phyloP scores from a whole-genome alignment of 495 filamentous ascomycete genomes.

The Tuber brumale region DNA sequence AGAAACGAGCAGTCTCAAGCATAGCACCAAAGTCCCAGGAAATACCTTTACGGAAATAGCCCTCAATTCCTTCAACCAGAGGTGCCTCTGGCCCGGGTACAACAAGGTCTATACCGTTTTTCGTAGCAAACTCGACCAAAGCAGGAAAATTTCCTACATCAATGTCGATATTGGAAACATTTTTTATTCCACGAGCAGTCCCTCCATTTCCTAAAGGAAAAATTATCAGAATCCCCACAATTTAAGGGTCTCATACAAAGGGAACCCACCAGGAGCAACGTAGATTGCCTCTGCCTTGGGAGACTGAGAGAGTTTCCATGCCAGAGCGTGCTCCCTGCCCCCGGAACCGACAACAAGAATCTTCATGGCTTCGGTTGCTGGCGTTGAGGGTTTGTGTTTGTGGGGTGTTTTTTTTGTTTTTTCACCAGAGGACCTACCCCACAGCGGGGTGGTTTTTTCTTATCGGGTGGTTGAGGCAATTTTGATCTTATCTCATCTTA shows the following conservation, averaged over 20 bases:
- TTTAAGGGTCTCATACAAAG: not conserved
- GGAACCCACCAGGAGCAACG: constrained; percentile 52
- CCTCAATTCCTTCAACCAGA: constrained; percentile 83
- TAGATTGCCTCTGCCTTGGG: constrained; percentile 58
- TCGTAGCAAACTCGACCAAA: constrained; percentile 66
- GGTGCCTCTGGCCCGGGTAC: constrained; percentile 90
- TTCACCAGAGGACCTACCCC: constrained; percentile 6
- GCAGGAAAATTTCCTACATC: constrained; percentile 67
- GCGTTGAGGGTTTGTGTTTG: constrained; percentile 2
- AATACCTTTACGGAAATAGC: constrained; percentile 64
- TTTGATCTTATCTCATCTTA: constrained; percentile 30
- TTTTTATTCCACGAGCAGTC: constrained; percentile 65
- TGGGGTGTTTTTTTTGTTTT: constrained; percentile 5
- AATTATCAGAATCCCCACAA: constrained; percentile 16
- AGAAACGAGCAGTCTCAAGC: not conserved
- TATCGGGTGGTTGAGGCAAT: not conserved
- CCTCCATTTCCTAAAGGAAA: constrained; percentile 72
- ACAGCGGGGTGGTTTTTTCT: not conserved
- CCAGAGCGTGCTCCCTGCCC: constrained; percentile 87
- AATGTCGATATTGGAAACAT: constrained; percentile 61
- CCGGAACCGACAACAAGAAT: constrained; percentile 89
- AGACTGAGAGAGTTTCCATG: constrained; percentile 88
- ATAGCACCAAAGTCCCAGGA: not conserved
- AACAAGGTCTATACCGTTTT: constrained; percentile 71
- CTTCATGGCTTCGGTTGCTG: constrained; percentile 30